Evolutionary conservation across 2,329 filamentous ascomycete genomes (phyloP), one percentile per base, ranked within the genome.

Genomic region (Talaromyces sp.): DNA sequence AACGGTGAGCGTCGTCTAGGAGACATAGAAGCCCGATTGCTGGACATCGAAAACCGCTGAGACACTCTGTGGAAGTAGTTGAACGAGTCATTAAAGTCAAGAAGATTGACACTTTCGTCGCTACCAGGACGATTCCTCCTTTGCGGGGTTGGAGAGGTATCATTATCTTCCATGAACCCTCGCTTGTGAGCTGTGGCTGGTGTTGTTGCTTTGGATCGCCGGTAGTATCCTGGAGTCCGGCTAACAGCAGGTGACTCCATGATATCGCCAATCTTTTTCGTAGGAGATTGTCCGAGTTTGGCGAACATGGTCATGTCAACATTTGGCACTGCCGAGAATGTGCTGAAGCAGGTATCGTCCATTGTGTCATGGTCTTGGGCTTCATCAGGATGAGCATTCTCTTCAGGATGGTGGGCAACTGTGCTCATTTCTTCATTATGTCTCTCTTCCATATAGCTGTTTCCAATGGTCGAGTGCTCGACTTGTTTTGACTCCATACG

Each of bases 41-140:
- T 70, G 61, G 74, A 72, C 64, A 77, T 71, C 67, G 72, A 69
- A 71, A 84, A 80, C 61, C 84, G 79, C 69, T 87, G 78, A 63
- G 80, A 75, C 59, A 76, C 69, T 65, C 79, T 81, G 31, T 78
- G 78, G 64, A 86, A 83, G 11, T 83, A 81, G 69, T 87, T 86
- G 66, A 89, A 84, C 71, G 93, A 91, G 66, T 95, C 91, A 0
- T 92, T 96, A 71, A 97, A 96, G 74, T 98, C 95, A 53, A 97
- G 84, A 38, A 97, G 83, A 72, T 91, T 96, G 17, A 91, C 90
- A 3, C 90, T 91, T 72, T 90, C 84, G 29, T 80, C 79, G 8
- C 81, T 77, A 11, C 75, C 72, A 11, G 79, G 65, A 73, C 77
- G 34, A 76, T 77, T 81, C 69, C 80, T 78, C 58, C 80, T 77